phyloP scores from a whole-genome alignment of 2,329 filamentous ascomycete genomes.

The Trichoderma guizhouense region DNA sequence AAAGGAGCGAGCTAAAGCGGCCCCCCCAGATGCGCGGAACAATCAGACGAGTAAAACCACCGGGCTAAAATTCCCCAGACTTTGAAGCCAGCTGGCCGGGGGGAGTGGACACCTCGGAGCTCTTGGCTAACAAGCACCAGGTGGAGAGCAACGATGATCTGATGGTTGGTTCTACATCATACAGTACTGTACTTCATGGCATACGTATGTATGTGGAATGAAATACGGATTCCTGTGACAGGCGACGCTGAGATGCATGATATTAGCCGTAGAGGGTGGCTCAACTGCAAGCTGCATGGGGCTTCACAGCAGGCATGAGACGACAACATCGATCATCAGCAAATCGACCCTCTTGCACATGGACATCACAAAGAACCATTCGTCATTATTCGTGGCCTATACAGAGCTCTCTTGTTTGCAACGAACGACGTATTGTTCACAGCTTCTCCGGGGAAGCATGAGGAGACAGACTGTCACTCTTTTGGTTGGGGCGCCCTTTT shows the following conservation, averaged over 20 bases:
- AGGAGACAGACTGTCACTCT: background rate
- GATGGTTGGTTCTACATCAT: background rate
- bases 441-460: background rate
- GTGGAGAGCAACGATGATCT: background rate
- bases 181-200: background rate
- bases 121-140: background rate
- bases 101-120: background rate
- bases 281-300: background rate
- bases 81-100: background rate
- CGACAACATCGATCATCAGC: background rate
- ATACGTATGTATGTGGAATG: background rate
- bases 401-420: background rate
- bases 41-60: background rate
- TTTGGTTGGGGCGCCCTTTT: background rate
- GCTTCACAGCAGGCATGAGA: background rate
- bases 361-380: background rate
- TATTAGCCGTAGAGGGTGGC: background rate
- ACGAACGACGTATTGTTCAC: background rate
- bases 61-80: conserved; percentile 15
- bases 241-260: background rate
- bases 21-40: background rate
- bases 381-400: background rate
- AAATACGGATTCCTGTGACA: background rate
- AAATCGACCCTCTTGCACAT: background rate
- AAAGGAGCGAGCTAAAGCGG: conserved; percentile 1